Evolutionary conservation across 352 stramenopile species (phyloP).

Genomic region (Hyaloperonospora brassicae): DNA sequence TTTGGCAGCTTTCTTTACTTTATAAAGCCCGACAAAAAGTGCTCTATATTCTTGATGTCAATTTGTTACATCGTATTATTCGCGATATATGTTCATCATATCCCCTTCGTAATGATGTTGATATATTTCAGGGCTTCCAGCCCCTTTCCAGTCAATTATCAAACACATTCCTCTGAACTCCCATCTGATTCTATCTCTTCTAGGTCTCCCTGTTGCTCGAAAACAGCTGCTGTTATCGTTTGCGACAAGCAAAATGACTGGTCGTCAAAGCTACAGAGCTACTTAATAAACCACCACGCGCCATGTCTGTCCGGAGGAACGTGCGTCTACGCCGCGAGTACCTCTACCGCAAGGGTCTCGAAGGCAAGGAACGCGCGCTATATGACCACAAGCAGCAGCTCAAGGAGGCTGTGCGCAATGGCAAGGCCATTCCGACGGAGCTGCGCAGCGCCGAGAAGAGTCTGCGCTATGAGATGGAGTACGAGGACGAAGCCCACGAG

Average conservation of each 20-base stretch:
- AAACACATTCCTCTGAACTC: not conserved
- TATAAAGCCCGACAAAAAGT: too few species aligned
- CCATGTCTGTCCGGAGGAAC: conserved; percentile 89
- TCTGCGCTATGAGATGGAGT: conserved; percentile 89
- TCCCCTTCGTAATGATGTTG: too few species aligned
- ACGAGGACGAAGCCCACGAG: conserved; percentile 86
- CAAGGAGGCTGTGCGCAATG: conserved; percentile 89
- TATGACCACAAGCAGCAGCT: conserved; percentile 98
- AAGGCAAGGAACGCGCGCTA: conserved; percentile 90
- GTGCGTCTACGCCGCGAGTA: conserved; percentile 98
- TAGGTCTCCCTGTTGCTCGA: too few species aligned
- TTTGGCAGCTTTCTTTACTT: too few species aligned
- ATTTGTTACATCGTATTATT: too few species aligned
- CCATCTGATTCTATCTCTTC: not conserved
- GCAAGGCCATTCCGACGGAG: conserved; percentile 97
- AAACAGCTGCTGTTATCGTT: too few species aligned
- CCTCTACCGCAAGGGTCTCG: conserved; percentile 97
- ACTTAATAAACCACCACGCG: not conserved
- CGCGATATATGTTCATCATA: too few species aligned
- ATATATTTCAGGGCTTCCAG: too few species aligned
- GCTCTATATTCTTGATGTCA: too few species aligned
- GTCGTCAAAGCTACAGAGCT: conserved; percentile 10
- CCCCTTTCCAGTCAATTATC: too few species aligned
- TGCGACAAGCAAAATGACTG: conserved; percentile 14
- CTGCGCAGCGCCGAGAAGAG: conserved; percentile 89